phyloP scores from a whole-genome alignment of 208 protist species.

The Leishmania martiniquensis region DNA sequence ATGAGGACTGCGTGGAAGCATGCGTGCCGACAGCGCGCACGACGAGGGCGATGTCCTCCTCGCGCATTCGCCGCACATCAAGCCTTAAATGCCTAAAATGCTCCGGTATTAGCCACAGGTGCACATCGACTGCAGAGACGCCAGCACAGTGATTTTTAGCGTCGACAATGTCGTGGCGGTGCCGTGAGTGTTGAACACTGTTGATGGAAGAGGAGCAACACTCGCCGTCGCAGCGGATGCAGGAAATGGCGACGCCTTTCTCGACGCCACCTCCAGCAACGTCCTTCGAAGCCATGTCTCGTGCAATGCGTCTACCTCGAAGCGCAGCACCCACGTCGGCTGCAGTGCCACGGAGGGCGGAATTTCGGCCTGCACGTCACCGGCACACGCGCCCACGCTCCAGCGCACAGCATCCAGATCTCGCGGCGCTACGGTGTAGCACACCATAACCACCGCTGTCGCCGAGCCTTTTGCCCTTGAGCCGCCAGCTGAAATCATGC shows the following conservation, averaged over 20 bases:
- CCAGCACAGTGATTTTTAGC: neutral
- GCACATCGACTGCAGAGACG: neutral
- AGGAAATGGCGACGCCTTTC: neutral
- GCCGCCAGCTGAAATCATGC: neutral
- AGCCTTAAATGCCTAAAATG: neutral
- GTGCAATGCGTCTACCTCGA: conserved; percentile 23
- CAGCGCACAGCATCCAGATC: conserved; percentile 5
- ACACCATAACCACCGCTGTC: neutral
- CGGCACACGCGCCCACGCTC: neutral
- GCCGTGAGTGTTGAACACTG: neutral
- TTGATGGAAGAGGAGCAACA: neutral
- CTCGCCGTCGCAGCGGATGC: neutral
- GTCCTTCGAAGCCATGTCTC: conserved; percentile 9
- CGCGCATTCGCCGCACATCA: neutral
- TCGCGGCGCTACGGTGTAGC: neutral
- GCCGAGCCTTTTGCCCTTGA: neutral
- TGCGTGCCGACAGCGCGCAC: neutral
- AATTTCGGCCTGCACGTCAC: neutral
- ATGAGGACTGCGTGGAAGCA: neutral
- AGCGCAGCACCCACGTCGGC: conserved; percentile 13
- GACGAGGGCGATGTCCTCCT: neutral
- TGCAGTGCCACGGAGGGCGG: conserved; percentile 5
- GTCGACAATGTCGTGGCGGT: neutral
- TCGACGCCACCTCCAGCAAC: conserved; percentile 3
- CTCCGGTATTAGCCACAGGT: neutral